These are phyloP conservation scores for Geotrichum candidum DNA, from an alignment of 1,139 yeast species.

Conservation along the genomic window DNA sequence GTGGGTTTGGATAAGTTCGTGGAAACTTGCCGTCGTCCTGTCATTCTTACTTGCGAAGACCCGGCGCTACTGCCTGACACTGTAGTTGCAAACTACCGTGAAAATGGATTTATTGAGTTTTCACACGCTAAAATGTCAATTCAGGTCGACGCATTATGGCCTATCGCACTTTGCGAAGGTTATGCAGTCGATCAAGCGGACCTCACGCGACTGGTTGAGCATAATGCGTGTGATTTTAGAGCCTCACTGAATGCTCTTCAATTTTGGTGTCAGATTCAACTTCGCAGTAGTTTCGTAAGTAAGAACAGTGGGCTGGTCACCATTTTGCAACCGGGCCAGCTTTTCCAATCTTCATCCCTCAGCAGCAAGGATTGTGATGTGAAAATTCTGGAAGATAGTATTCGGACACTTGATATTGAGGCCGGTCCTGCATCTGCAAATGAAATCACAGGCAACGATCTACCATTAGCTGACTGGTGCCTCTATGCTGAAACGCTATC, in stretches of 20 bases:
- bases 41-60: slow-evolving; percentile 68
- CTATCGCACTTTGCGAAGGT: slow-evolving; percentile 37
- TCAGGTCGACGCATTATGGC: slow-evolving; percentile 35
- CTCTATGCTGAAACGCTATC: slow-evolving; percentile 16
- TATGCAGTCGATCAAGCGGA: slow-evolving; percentile 35
- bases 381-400: not conserved
- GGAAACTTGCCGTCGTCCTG: slow-evolving; percentile 67
- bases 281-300: not conserved
- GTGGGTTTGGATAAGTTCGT: slow-evolving; percentile 58
- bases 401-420: not conserved
- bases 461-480: not conserved
- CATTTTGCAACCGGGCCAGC: not conserved
- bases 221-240: slow-evolving; percentile 47
- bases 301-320: not conserved
- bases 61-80: slow-evolving; percentile 25
- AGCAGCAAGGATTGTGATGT: not conserved
- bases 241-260: slow-evolving; percentile 52
- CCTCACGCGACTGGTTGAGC: slow-evolving; percentile 37
- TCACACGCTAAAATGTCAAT: slow-evolving; percentile 24
- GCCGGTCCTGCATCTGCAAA: not conserved
- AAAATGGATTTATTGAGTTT: slow-evolving; percentile 29
- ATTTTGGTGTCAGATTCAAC: slow-evolving; percentile 42
- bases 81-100: slow-evolving; percentile 6
- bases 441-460: not conserved
- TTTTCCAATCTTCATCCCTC: not conserved